phyloP scores from a whole-genome alignment of 176 grass and related monocot genomes.

The Musa schizocarpa region DNA sequence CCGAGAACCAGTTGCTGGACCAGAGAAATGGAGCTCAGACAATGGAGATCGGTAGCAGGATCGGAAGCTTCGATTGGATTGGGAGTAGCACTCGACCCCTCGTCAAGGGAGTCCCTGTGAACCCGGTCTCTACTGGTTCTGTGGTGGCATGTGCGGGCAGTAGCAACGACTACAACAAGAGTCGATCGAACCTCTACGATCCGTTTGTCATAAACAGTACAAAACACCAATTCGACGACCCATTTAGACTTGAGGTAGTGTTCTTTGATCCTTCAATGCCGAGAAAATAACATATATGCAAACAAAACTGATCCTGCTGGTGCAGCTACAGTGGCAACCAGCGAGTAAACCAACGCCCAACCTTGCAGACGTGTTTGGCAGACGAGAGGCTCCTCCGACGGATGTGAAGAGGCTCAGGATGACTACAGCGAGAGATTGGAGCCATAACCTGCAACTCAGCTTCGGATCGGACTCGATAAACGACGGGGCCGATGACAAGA shows the following conservation, averaged over 20 bases:
- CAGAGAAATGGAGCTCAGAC: constrained; percentile 30
- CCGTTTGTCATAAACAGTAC: constrained; percentile 33
- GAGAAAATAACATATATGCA: neutral
- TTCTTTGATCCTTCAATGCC: neutral
- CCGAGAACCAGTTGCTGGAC: constrained; percentile 13
- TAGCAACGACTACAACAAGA: constrained; percentile 7
- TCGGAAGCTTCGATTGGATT: constrained; percentile 15
- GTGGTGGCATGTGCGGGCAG: neutral
- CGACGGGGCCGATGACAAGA: constrained; percentile 20
- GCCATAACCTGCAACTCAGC: constrained; percentile 51
- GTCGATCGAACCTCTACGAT: constrained; percentile 24
- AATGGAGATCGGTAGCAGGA: neutral
- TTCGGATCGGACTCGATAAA: constrained; percentile 31
- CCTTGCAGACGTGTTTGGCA: constrained; percentile 4
- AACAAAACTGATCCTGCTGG: neutral
- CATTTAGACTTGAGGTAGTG: constrained; percentile 1
- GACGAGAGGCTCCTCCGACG: constrained; percentile 2
- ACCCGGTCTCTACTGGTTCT: neutral
- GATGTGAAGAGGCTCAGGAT: constrained; percentile 29
- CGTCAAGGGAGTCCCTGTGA: constrained; percentile 12
- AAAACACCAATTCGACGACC: constrained; percentile 17
- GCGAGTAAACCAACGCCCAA: neutral
- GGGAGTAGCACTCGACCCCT: constrained; percentile 5
- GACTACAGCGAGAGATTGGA: constrained; percentile 15
- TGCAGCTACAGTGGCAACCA: constrained; percentile 21